Evolutionary conservation across 495 filamentous ascomycete species (phyloP).

Genomic region (Lindgomyces ingoldianus): DNA sequence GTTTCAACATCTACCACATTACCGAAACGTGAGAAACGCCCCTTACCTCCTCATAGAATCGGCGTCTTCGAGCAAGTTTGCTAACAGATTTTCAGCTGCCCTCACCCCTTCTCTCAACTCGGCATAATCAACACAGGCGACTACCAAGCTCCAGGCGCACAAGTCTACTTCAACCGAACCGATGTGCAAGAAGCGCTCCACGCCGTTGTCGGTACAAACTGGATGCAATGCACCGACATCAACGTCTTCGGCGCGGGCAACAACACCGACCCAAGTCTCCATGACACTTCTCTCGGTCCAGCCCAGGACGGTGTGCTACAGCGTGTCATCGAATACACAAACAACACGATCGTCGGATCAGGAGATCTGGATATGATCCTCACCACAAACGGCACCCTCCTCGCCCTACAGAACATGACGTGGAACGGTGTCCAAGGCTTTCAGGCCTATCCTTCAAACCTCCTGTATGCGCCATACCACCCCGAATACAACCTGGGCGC

Average conservation of each 20-base stretch:
- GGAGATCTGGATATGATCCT: conserved; percentile 64
- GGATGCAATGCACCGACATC: conserved; percentile 58
- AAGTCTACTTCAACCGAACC: conserved; percentile 74
- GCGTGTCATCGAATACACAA: conserved; percentile 39
- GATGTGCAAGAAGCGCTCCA: conserved; percentile 69
- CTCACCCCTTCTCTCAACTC: conserved; percentile 69
- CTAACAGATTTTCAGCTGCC: too few species aligned
- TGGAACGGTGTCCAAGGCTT: conserved; percentile 75
- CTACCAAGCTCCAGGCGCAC: conserved; percentile 49
- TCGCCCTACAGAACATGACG: conserved; percentile 80
- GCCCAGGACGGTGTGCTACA: conserved; percentile 28
- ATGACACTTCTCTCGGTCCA: conserved; percentile 23
- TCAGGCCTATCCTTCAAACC: conserved; percentile 52
- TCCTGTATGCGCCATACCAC: conserved; percentile 68
- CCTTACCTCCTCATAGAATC: too few species aligned
- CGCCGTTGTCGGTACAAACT: conserved; percentile 55
- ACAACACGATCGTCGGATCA: conserved; percentile 57
- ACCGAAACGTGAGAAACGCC: too few species aligned
- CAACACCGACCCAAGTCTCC: not conserved
- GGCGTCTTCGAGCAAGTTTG: too few species aligned
- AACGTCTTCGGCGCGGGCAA: conserved; percentile 56
- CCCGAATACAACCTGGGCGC: conserved; percentile 43
- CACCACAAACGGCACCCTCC: conserved; percentile 65
- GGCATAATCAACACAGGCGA: conserved; percentile 64
- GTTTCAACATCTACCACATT: conserved; percentile 79